phyloP scores from a whole-genome alignment of 768 basidiomycete species.

The Paxillus ammoniavirescens region DNA sequence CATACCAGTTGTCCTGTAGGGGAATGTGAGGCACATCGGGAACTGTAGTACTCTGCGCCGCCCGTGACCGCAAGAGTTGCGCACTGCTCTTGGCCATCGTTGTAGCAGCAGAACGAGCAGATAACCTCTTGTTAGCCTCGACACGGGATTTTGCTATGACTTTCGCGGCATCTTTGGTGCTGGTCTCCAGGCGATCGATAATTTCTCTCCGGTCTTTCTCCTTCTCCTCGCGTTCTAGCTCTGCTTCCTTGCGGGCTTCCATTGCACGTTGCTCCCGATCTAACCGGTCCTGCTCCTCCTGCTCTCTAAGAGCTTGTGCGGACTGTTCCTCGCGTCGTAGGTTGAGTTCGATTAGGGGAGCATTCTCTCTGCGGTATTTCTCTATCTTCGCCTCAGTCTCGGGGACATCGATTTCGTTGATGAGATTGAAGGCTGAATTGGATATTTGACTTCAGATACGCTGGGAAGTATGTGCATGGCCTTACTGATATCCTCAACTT shows the following conservation, averaged over 20 bases:
- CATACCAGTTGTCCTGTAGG: constrained; percentile 72
- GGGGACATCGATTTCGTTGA: constrained; percentile 79
- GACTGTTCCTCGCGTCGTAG: constrained; percentile 79
- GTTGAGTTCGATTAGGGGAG: constrained; percentile 80
- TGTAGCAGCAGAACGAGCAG: constrained; percentile 48
- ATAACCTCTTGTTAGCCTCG: constrained; percentile 59
- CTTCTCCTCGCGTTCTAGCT: constrained; percentile 73
- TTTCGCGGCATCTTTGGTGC: constrained; percentile 65
- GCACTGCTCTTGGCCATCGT: constrained; percentile 45
- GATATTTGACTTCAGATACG: background rate
- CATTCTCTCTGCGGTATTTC: constrained; percentile 77
- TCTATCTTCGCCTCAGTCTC: constrained; percentile 84
- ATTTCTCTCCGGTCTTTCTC: constrained; percentile 71
- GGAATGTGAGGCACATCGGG: constrained; percentile 83
- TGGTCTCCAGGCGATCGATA: constrained; percentile 79
- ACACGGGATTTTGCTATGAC: constrained; percentile 69
- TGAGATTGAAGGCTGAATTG: constrained; percentile 84
- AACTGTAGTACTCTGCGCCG: constrained; percentile 61
- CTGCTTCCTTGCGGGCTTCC: constrained; percentile 65
- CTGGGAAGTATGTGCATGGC: background rate
- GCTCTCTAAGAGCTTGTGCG: constrained; percentile 65
- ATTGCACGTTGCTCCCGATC: constrained; percentile 69
- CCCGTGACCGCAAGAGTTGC: constrained; percentile 57
- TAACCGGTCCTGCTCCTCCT: constrained; percentile 75
- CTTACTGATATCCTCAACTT: constrained; percentile 89